A percentile compares a stretch with the other conserved stretches of the same genome.
phyloP scores from a whole-genome alignment of 495 filamentous ascomycete species.

The Collariella sp. region DNA sequence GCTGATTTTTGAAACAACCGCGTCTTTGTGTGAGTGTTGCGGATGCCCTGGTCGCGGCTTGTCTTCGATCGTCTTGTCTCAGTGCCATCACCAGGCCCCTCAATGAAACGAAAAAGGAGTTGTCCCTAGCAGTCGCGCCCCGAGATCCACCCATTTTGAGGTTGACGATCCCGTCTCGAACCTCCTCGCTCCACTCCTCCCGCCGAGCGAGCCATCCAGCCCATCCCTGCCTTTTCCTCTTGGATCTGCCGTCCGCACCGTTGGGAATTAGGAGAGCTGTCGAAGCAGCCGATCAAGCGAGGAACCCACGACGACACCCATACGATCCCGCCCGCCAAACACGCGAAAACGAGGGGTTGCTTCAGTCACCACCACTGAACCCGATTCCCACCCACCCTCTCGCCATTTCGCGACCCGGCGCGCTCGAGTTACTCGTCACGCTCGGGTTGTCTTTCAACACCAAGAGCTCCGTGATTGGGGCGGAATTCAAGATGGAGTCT shows the following conservation, averaged over 20 bases:
- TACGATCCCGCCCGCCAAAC: neutral
- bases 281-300: conserved; percentile 7
- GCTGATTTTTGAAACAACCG: neutral
- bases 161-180: conserved; percentile 15
- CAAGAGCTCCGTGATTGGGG: neutral
- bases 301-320: neutral
- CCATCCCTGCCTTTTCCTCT: conserved; percentile 14
- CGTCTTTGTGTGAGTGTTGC: neutral
- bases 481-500: conserved; percentile 22
- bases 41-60: conserved; percentile 5
- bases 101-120: conserved; percentile 21
- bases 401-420: conserved; percentile 2
- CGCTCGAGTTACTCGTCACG: neutral
- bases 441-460: neutral
- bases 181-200: conserved; percentile 8
- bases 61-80: conserved; percentile 20
- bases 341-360: neutral
- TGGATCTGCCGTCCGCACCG: conserved; percentile 7
- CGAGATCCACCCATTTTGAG: conserved; percentile 18
- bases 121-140: conserved; percentile 19
- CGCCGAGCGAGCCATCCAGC: neutral
- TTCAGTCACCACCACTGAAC: conserved; percentile 2
- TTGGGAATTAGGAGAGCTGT: conserved; percentile 9
- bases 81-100: conserved; percentile 20
- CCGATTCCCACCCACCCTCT: neutral